Base-by-base conservation (phyloP, 2,329 filamentous ascomycete genomes). In the Chaetothyriales sp. region DNA sequence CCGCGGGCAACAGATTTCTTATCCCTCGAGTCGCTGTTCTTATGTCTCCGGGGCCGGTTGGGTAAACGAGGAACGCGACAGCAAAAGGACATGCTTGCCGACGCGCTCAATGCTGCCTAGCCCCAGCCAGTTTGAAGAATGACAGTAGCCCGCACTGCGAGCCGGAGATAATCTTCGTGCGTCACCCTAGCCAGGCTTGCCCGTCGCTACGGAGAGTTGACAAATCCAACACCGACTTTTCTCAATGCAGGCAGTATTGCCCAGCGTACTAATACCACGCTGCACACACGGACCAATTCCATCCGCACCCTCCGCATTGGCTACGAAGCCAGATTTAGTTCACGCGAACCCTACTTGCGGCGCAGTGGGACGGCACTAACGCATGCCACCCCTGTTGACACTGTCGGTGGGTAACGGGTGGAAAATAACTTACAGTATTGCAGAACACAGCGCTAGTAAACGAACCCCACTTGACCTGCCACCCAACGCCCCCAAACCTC, bases 401-500 rank as follows among this genome's bases (percentile, higher is more conserved):
- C 18, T 33, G 33, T 18, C 18, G 40, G 40, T 43, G 20, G 40
- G 33, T 33, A 45, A 45, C 48, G 9, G 43, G 13, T 47, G 45
- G 45, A 25, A 28, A 47, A 47, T 18, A 25, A 47, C 18, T 25
- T 47, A n/a, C 22, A 47, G 22, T 47, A 6, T 19, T 28, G 45
- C n/a, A 25, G 22, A 3, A 53, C 50, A 25, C 43, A 18, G 40
- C 51, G 51, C 51, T 51, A 51, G 51, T 50, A 53, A 50, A 53
- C 51, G 51, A 53, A 50, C 20, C 33, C 51, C 51, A 50, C 44
- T 18, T 53, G 10, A 15, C 4, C 8, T 40, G 10, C 10, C 10
- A 6, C 22, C 22, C 22, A 10, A 15, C 15, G 33, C 33, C 10
- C 10, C 33, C 33, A 40, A 40, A 40, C 33, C 33, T 40, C 33